phyloP scores from a whole-genome alignment of 331 rosid genomes.

The Phaseolus coccineus region DNA sequence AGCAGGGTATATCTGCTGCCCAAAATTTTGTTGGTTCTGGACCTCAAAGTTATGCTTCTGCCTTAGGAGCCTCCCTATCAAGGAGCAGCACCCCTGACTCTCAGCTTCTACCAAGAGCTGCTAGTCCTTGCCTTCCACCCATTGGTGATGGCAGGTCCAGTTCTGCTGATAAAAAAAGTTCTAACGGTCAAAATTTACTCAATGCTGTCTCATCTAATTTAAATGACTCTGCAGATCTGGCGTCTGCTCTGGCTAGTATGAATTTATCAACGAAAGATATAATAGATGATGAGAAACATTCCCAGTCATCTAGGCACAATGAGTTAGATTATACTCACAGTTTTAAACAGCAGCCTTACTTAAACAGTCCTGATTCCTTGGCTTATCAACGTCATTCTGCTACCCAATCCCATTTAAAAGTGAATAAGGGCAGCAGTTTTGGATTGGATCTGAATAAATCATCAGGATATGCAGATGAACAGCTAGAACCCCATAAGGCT shows the following conservation, averaged over 20 bases:
- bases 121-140: constrained; percentile 93
- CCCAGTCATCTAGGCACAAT: constrained; percentile 61
- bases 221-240: constrained; percentile 76
- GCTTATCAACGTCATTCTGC: constrained; percentile 64
- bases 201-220: constrained; percentile 64
- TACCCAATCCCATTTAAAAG: constrained; percentile 54
- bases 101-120: constrained; percentile 85
- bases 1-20: constrained; percentile 59
- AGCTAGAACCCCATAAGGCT: constrained; percentile 57
- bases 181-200: constrained; percentile 68
- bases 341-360: constrained; percentile 56
- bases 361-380: constrained; percentile 58
- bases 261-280: constrained; percentile 69
- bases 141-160: constrained; percentile 87
- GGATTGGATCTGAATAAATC: constrained; percentile 57
- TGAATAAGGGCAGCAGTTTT: constrained; percentile 58
- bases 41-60: constrained; percentile 86
- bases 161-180: constrained; percentile 65
- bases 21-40: constrained; percentile 69
- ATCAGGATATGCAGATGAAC: constrained; percentile 56
- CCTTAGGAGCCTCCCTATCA: constrained; percentile 82
- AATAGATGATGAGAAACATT: constrained; percentile 60
- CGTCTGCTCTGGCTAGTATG: constrained; percentile 78
- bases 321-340: constrained; percentile 57
- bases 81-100: constrained; percentile 94